These are phyloP conservation scores for Juglanconis sp. DNA, from an alignment of 2,329 filamentous ascomycete species.

Conservation along the genomic window DNA sequence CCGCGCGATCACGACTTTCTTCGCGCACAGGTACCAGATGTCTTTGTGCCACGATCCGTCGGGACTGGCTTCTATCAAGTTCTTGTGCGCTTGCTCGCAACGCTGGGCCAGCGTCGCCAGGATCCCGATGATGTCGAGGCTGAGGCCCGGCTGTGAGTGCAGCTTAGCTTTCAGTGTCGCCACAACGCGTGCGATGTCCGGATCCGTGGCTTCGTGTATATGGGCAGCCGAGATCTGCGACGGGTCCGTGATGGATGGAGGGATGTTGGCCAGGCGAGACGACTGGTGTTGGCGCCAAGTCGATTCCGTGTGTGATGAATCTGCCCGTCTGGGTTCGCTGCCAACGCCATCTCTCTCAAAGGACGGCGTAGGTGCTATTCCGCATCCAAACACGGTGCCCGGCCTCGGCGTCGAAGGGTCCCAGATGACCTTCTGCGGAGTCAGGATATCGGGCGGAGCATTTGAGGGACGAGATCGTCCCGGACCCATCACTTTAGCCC, in stretches of 20 bases:
- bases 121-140: conserved; percentile 42
- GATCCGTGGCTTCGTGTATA: conserved; percentile 32
- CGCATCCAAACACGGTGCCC: not conserved
- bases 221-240: conserved; percentile 13
- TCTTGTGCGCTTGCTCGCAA: conserved; percentile 41
- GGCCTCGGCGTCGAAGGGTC: conserved; percentile 13
- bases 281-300: not conserved
- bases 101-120: conserved; percentile 38
- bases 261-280: not conserved
- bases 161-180: conserved; percentile 39
- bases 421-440: conserved; percentile 12
- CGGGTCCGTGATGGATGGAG: conserved; percentile 6
- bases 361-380: not conserved
- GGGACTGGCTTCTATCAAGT: conserved; percentile 29
- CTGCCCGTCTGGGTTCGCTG: not conserved
- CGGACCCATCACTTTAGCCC: conserved; percentile 44
- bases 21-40: conserved; percentile 46
- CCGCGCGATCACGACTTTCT: conserved; percentile 44
- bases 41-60: conserved; percentile 39
- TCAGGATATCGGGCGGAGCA: conserved; percentile 2
- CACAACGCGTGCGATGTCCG: conserved; percentile 37
- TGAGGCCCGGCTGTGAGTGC: conserved; percentile 40
- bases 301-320: not conserved
- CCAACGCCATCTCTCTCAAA: not conserved
- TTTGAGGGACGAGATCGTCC: conserved; percentile 22